These are phyloP conservation scores for Sanghuangporus baumii DNA, from an alignment of 1,284 basidiomycete genomes.

Conservation along the genomic window DNA sequence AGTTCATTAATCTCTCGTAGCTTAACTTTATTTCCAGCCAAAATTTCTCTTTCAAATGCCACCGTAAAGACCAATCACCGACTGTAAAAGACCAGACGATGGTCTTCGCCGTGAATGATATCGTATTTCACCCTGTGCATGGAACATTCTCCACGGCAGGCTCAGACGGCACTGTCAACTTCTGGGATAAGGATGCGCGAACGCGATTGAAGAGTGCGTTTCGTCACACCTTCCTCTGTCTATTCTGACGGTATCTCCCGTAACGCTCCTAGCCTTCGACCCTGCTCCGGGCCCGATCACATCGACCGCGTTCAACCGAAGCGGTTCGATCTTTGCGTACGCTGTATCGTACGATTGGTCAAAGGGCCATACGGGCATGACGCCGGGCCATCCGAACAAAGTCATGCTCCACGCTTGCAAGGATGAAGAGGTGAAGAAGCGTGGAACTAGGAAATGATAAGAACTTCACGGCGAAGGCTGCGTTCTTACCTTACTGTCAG, in stretches of 20 bases:
- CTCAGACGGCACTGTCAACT: conserved; percentile 76
- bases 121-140: conserved; percentile 87
- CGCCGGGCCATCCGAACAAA: conserved; percentile 76
- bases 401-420: conserved; percentile 89
- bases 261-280: conserved; percentile 54
- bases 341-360: conserved; percentile 88
- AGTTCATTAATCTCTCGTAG: neutral
- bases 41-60: conserved; percentile 97
- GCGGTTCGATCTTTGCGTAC: conserved; percentile 86
- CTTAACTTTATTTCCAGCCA: conserved; percentile 37
- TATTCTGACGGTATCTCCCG: neutral
- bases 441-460: conserved; percentile 26
- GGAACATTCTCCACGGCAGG: conserved; percentile 90
- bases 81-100: conserved; percentile 69
- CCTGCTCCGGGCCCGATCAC: conserved; percentile 63
- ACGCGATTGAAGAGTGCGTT: conserved; percentile 81
- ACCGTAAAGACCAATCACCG: conserved; percentile 70
- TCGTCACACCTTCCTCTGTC: neutral
- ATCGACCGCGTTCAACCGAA: conserved; percentile 78
- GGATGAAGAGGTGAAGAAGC: conserved; percentile 82
- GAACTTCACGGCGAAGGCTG: neutral
- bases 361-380: conserved; percentile 85
- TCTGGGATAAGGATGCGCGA: conserved; percentile 89
- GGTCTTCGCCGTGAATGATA: conserved; percentile 89
- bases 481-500: neutral